A percentile compares a stretch with the other conserved stretches of the same genome.
These are phyloP conservation scores for Citrus sp. DNA, from an alignment of 345 rosid genomes.

Conservation along the genomic window DNA sequence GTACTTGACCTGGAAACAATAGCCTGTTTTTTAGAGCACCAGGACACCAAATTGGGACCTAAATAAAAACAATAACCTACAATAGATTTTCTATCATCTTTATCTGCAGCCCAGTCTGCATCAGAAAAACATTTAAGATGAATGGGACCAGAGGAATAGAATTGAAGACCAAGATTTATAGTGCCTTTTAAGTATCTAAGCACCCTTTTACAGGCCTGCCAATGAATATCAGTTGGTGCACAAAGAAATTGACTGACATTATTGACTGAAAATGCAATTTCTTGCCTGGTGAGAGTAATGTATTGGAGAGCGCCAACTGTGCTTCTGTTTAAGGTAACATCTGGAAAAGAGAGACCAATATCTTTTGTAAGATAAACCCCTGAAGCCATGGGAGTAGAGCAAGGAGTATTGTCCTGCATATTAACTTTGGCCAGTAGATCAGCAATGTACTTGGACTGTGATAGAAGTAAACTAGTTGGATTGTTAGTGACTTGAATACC, in stretches of 20 bases:
- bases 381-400: too few relatives aligned
- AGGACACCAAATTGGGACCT: too few relatives aligned
- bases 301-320: too few relatives aligned
- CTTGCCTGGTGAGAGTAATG: too few relatives aligned
- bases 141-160: accelerated
- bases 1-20: too few relatives aligned
- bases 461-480: background rate
- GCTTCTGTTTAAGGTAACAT: too few relatives aligned
- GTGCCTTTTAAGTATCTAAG: background rate
- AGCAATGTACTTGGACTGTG: background rate
- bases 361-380: too few relatives aligned
- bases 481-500: too few relatives aligned
- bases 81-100: too few relatives aligned
- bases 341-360: accelerated
- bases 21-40: too few relatives aligned
- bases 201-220: background rate
- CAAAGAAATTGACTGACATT: background rate
- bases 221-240: background rate
- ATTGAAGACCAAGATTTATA: background rate
- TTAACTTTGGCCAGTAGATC: background rate
- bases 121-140: background rate
- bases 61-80: background rate
- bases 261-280: background rate
- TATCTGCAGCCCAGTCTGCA: background rate
- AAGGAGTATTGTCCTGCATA: too few relatives aligned